phyloP scores from a whole-genome alignment of 179 eudicot genomes.

The Nepenthes alata region DNA sequence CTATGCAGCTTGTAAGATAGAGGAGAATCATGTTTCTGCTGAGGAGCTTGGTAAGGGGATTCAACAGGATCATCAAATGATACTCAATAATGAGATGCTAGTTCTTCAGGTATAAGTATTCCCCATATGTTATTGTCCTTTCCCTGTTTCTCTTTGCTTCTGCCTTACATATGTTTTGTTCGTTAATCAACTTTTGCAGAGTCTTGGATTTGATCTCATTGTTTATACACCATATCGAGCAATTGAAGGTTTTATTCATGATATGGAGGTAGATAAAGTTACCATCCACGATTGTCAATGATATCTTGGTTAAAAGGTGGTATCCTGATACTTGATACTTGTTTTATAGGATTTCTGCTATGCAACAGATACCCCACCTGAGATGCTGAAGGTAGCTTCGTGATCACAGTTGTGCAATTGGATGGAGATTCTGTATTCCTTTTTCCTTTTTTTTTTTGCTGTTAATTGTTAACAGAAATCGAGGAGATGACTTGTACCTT shows the following conservation, averaged over 20 bases:
- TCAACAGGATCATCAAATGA: slow-evolving; percentile 77
- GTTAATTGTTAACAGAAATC: no score
- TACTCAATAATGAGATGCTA: slow-evolving; percentile 85
- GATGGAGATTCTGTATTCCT: no score
- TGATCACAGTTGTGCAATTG: not conserved
- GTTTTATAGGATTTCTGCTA: slow-evolving; percentile 54
- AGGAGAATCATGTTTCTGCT: slow-evolving; percentile 96
- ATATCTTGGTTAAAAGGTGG: slow-evolving; percentile 4
- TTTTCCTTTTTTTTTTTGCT: no score
- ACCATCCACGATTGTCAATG: no score
- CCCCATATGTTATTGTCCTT: not conserved
- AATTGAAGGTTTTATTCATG: slow-evolving; percentile 69
- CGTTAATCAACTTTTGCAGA: slow-evolving; percentile 37
- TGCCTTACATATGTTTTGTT: slow-evolving; percentile 3
- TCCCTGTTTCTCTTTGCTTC: slow-evolving; percentile 6
- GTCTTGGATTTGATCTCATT: slow-evolving; percentile 88
- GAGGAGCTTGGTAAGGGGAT: slow-evolving; percentile 97
- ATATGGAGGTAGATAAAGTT: slow-evolving; percentile 52
- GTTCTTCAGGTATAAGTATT: slow-evolving; percentile 72
- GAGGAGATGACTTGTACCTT: no score
- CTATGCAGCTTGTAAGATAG: slow-evolving; percentile 94
- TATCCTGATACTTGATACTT: slow-evolving; percentile 7
- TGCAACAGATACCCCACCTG: slow-evolving; percentile 44
- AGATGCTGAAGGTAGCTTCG: slow-evolving; percentile 44
- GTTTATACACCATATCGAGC: slow-evolving; percentile 89